phyloP scores from a whole-genome alignment of 495 filamentous ascomycete species.

The Pyronema domesticum region DNA sequence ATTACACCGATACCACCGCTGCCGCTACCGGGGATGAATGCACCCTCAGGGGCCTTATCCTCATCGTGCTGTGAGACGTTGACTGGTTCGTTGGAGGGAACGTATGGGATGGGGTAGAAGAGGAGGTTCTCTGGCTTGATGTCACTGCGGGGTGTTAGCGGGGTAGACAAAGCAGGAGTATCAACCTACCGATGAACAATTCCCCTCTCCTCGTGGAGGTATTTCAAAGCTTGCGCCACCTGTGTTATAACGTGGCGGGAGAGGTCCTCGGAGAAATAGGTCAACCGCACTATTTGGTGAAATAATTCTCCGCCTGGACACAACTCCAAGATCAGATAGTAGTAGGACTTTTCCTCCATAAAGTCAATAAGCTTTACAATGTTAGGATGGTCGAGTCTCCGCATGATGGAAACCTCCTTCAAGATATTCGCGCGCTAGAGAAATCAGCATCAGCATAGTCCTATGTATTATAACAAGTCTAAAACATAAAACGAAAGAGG shows the following conservation, averaged over 20 bases:
- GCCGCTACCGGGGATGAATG: conserved; percentile 68
- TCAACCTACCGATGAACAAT: conserved; percentile 84
- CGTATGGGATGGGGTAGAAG: conserved; percentile 68
- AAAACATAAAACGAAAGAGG: conserved; percentile 6
- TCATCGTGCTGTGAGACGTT: conserved; percentile 71
- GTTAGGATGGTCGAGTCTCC: conserved; percentile 84
- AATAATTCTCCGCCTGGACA: conserved; percentile 93
- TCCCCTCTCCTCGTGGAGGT: conserved; percentile 83
- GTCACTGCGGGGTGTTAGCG: conserved; percentile 41
- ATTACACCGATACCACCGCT: conserved; percentile 86
- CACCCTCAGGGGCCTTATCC: conserved; percentile 93
- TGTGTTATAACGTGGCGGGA: conserved; percentile 87
- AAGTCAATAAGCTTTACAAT: conserved; percentile 87
- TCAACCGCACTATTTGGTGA: conserved; percentile 94
- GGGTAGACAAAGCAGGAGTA: conserved; percentile 4
- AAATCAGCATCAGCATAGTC: not conserved
- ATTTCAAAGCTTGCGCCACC: conserved; percentile 82
- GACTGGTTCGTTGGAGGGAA: conserved; percentile 64
- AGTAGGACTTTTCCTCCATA: conserved; percentile 82
- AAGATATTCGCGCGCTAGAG: conserved; percentile 81
- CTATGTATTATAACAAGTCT: conserved; percentile 24
- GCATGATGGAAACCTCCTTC: conserved; percentile 98
- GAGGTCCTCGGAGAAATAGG: conserved; percentile 93
- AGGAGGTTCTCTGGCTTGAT: conserved; percentile 97
- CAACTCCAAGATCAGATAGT: conserved; percentile 91